Evolutionary conservation across 208 protist species (phyloP), one percentile per base, ranked within the genome.

Genomic region (Acanthamoeba polyphaga): DNA sequence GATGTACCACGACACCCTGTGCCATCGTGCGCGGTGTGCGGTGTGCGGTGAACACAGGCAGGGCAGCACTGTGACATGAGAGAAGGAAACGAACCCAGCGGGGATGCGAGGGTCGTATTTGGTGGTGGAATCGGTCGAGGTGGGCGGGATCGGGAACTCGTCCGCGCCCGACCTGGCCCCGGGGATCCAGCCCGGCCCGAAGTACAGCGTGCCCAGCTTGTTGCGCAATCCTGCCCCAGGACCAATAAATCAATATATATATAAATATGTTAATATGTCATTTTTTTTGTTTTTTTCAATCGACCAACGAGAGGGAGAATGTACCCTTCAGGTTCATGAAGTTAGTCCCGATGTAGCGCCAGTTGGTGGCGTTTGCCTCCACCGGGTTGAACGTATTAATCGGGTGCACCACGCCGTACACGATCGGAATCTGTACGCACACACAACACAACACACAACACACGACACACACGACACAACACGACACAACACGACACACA

Each of bases 131-230:
- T 89, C 51, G 55, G 51, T 89, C 1, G 82, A 89, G 13, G n/a
- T 43, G n/a, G 82, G 82, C 53, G 82, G 82, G 51, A 89, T 89
- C 15, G 82, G 82, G 53, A 68, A 89, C 32, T 89, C 82, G 1
- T 58, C 27, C 15, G 46, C 9, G 34, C 53, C 17, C 53, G 82
- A 34, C 10, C 22, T 22, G 8, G 53, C 53, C 29, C 94, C 96
- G 22, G 80, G 82, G 9, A 62, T 43, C 96, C 96, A 97, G 17
- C 96, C 96, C 5, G 95, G 96, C 3, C 96, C 92, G 62, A 95
- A 72, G 62, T 95, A 85, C 55, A 96, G 19, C 19, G 58, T 22
- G 24, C 76, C 7, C 10, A 96, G 12, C 88, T 96, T 97, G 53
- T 97, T 95, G 15, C 3, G 24, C 4, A 60, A 24, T 0, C 62